These are phyloP conservation scores for Botrytis squamosa DNA, from an alignment of 2,329 filamentous ascomycete species.

Conservation along the genomic window DNA sequence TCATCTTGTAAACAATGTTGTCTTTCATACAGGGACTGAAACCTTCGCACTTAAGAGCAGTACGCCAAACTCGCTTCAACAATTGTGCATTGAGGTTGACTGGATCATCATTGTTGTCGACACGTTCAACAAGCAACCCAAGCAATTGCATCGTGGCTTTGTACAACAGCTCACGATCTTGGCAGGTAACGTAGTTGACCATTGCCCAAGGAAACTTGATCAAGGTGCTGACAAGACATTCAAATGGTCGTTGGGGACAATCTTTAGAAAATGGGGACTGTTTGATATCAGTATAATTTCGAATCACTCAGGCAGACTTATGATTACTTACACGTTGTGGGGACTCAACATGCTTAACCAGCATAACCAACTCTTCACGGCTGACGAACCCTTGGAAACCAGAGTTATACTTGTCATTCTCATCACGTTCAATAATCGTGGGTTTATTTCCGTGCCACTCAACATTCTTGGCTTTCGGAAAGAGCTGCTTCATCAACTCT, in stretches of 20 bases:
- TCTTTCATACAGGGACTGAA: conserved; percentile 63
- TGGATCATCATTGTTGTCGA: conserved; percentile 44
- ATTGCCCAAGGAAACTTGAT: conserved; percentile 57
- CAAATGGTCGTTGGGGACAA: conserved; percentile 63
- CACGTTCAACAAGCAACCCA: conserved; percentile 44
- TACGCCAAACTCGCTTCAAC: conserved; percentile 51
- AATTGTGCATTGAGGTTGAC: conserved; percentile 53
- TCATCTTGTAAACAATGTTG: conserved; percentile 49
- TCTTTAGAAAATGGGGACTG: conserved; percentile 60
- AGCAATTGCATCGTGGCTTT: conserved; percentile 52
- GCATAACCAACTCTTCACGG: conserved; percentile 62
- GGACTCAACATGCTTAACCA: conserved; percentile 61
- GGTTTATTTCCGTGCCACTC: conserved; percentile 53
- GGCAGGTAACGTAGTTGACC: conserved; percentile 55
- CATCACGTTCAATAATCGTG: conserved; percentile 41
- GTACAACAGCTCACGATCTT: conserved; percentile 55
- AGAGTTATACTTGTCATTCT: conserved; percentile 43
- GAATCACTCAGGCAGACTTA: not conserved
- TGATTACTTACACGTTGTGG: conserved; percentile 56
- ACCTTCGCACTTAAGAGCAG: conserved; percentile 57
- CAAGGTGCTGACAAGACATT: conserved; percentile 61
- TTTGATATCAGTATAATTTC: conserved; percentile 20
- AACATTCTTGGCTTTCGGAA: conserved; percentile 57
- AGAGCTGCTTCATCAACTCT: conserved; percentile 60
- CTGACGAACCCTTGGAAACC: conserved; percentile 61